Conservation (phyloP, 345 rosid species). For the Gossypium thurberi region DNA sequence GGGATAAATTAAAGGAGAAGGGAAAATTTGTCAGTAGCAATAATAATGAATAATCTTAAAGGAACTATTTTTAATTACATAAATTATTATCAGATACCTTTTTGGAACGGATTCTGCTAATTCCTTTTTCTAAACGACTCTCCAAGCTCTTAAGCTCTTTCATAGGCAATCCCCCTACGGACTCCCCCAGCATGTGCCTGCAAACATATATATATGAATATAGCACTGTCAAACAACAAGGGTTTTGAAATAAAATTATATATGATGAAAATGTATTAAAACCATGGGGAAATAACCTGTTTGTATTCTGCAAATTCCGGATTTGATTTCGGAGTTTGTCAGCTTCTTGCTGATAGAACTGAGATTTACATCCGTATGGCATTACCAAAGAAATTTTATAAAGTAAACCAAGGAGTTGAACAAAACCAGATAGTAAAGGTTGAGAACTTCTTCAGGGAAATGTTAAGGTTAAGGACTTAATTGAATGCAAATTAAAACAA, state of each 20-base stretch:
- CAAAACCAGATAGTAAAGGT: no score
- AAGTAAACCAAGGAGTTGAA: no score
- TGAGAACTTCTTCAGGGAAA: no score
- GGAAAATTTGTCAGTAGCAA: not conserved
- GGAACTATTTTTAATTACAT: not conserved
- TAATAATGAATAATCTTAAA: not conserved
- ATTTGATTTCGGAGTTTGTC: conserved; percentile 43
- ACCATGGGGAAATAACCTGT: conserved; percentile 36
- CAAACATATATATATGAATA: not conserved
- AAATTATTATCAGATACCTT: conserved; percentile 40
- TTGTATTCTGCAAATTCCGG: conserved; percentile 45
- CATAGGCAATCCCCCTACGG: conserved; percentile 34
- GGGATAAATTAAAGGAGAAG: not conserved
- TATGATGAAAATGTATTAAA: not conserved
- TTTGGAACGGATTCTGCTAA: conserved; percentile 66
- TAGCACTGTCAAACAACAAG: no score
- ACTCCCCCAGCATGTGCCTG: conserved; percentile 86
- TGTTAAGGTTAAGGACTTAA: no score
- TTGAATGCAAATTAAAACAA: no score
- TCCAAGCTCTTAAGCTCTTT: not conserved
- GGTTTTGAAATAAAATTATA: not conserved
- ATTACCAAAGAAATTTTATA: not conserved
- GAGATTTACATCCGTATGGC: conserved; percentile 5
- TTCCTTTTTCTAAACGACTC: not conserved
- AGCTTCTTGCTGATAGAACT: conserved; percentile 92